Evolutionary conservation across 2,329 filamentous ascomycete species (phyloP).

Genomic region (Fusarium veterinarium): DNA sequence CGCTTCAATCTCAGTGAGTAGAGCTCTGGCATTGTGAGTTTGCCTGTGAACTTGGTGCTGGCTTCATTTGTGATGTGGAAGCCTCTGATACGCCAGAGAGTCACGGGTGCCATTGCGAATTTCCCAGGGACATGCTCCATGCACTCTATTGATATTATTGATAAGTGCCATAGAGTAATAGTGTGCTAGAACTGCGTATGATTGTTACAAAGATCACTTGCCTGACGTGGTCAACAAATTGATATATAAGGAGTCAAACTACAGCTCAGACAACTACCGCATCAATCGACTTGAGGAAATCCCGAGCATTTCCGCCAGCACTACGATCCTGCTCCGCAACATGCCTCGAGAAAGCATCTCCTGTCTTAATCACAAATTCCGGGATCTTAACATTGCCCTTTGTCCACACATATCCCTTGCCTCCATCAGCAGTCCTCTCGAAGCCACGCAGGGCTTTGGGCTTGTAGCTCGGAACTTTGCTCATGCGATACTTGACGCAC

Average conservation of each 20-base stretch:
- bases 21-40: background rate
- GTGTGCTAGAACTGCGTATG: background rate
- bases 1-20: conserved; percentile 3
- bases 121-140: background rate
- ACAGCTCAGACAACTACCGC: background rate
- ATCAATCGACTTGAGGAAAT: conserved; percentile 33
- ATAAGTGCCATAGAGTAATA: background rate
- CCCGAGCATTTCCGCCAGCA: conserved; percentile 15
- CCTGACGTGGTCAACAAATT: background rate
- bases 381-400: conserved; percentile 30
- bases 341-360: conserved; percentile 31
- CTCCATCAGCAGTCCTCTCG: conserved; percentile 12
- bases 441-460: conserved; percentile 35
- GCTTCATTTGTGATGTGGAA: background rate
- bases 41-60: background rate
- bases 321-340: conserved; percentile 31
- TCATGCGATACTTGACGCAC: conserved; percentile 39
- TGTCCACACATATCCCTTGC: conserved; percentile 30
- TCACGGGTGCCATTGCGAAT: background rate
- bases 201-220: background rate
- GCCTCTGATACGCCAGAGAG: background rate
- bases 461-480: conserved; percentile 29
- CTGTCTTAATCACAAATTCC: conserved; percentile 38
- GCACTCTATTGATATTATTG: background rate
- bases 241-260: background rate